Conservation (phyloP, 345 rosid species). For the Chamaenerion angustifolium region DNA sequence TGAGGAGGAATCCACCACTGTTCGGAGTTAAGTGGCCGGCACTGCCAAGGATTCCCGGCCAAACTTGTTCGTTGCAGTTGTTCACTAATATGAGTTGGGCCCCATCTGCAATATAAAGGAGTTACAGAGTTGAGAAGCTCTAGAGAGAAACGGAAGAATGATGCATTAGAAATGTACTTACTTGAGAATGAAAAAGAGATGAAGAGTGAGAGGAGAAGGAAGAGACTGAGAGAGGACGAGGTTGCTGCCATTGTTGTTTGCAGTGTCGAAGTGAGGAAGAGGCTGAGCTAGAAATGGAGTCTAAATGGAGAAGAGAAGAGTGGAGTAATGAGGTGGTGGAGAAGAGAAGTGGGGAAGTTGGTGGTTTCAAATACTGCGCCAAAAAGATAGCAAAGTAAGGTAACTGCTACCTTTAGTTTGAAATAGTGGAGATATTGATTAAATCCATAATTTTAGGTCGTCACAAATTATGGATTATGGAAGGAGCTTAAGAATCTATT, state of each 20-base stretch:
- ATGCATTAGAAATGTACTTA: neutral
- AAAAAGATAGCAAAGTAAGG: neutral
- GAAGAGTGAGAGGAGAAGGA: too few relatives aligned
- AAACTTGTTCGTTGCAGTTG: slow-evolving; percentile 31
- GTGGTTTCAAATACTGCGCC: slow-evolving; percentile 1
- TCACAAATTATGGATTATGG: too few relatives aligned
- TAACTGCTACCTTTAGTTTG: neutral
- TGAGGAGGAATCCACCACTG: slow-evolving; percentile 26
- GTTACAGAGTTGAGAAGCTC: neutral
- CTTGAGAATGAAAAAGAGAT: too few relatives aligned
- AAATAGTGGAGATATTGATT: neutral
- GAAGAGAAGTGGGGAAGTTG: neutral
- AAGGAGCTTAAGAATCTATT: too few relatives aligned
- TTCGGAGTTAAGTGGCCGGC: slow-evolving; percentile 20
- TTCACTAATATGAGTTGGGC: slow-evolving; percentile 21
- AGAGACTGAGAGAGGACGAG: too few relatives aligned
- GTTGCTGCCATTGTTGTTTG: neutral
- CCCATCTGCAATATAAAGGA: slow-evolving; percentile 8
- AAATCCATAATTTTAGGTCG: too few relatives aligned
- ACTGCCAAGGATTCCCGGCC: slow-evolving; percentile 34
- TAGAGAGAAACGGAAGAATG: neutral
- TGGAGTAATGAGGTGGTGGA: neutral
- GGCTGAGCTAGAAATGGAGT: neutral
- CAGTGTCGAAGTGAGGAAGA: neutral
- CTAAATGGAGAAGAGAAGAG: neutral